Evolutionary conservation across 805 yeast genomes (phyloP), one percentile per base, ranked within the genome.

Genomic region (Saturnispora bothae): DNA sequence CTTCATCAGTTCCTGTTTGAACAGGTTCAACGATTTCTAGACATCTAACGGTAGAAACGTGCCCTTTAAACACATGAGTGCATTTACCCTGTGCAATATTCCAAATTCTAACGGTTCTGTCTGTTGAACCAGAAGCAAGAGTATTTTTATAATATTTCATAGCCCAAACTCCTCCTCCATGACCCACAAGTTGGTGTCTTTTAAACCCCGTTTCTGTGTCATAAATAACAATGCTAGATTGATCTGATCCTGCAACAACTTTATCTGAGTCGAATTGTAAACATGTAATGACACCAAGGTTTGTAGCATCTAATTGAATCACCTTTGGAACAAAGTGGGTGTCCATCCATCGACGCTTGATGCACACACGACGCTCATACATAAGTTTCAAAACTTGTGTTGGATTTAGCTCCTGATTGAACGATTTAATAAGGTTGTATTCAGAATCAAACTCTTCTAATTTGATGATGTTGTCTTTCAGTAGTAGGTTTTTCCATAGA

Each of bases 161-260:
- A 1, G 98, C 97, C 98, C 98, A 92, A 4, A 92, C 98, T 28
- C 98, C 98, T 32, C 98, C 98, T 39, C 82, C 94, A 54, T 92
- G 98, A 6, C 96, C 96, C 31, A 69, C 66, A 31, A 92, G 65
- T 5, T 76, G 76, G 30, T 70, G 64, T 7, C 77, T 51, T 36
- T 79, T 64, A 30, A 63, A 61, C 4, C 96, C 96, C 1, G 82
- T 74, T 22, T 67, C 63, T 1, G 96, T 76, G 46, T 80, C 79
- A 58, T 83, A 85, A 7, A 92, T 77, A 45, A 83, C 78, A 44
- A 92, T 83, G 54, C 75, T 71, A 44, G 73, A 74, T 47, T 85
- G 95, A 50, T 88, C 96, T 1, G 94, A 86, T 22, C 96, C 96
- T 2, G 96, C 86, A 41, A 89, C 82, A 38, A 92, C 81, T 52